Base-by-base conservation (phyloP, 192 early-diverging fungal genomes). In the Funneliformis mosseae region DNA sequence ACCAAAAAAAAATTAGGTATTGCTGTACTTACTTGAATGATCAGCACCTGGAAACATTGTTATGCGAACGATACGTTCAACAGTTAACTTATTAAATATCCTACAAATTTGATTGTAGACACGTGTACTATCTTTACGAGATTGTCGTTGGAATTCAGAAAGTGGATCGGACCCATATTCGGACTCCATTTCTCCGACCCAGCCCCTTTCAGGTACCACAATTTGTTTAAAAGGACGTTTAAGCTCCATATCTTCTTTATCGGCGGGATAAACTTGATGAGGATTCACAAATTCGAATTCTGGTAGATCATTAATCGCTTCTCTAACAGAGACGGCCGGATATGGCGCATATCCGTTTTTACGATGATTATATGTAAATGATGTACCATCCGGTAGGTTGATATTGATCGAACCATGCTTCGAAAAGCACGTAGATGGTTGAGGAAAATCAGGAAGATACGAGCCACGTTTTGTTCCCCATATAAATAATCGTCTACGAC, bases 291-390 rank as follows among this genome's bases (percentile, higher is more conserved):
- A 92, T 77, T 94, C 92, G 62, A 92, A 94, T 60, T 83, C 89
- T 45, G 92, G 92, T 41, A 94, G 83, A 76, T 94, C 92, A n/a
- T 84, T 85, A 43, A 92, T 89, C 3, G 92, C 88, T 70, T 93
- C 92, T 39, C 88, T 84, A 21, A 93, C 88, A 0, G 92, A 88
- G 46, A 92, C 84, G 8, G 81, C 78, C 41, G 86, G 86, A 50
- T 89, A 87, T 23, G 90, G 90, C 7, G 92, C 89, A 21, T 89
- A 84, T 42, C 85, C 85, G 60, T 83, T 81, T 42, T 86, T 82
- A 14, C 88, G 82, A 1, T 81, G 73, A 33, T 82, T 78, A 69
- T 90, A 89, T 39, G 75, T 48, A 70, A 90, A 90, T 46, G 66
- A 55, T 4, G 72, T 76, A 27, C 83, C 84, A 64, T 84, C 41